Evolutionary conservation across 2,329 filamentous ascomycete genomes (phyloP).

Genomic region (Diaporthe ampelina): DNA sequence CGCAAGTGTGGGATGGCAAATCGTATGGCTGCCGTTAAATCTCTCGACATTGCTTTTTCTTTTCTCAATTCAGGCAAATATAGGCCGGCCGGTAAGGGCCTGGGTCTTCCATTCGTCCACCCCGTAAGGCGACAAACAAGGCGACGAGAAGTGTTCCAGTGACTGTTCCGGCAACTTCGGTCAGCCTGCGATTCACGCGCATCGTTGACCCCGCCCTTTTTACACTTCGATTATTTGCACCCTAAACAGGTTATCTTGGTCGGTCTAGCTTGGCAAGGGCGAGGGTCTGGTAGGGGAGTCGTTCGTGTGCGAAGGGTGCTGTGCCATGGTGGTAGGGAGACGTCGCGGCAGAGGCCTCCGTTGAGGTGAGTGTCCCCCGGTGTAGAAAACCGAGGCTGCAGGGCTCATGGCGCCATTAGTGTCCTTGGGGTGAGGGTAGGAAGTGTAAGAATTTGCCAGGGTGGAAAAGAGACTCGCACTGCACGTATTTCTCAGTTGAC

Average conservation of each 20-base stretch:
- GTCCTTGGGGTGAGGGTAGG: not conserved
- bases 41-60: not conserved
- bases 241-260: not conserved
- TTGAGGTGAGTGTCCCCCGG: not conserved
- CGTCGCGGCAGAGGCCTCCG: conserved; percentile 14
- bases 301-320: conserved; percentile 3
- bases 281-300: not conserved
- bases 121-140: conserved; percentile 20
- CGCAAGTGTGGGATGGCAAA: not conserved
- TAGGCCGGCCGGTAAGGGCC: not conserved
- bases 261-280: conserved; percentile 16
- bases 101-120: not conserved
- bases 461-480: not conserved
- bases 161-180: not conserved
- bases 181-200: conserved; percentile 10
- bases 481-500: not conserved
- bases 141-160: not conserved
- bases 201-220: conserved; percentile 13
- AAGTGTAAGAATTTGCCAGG: not conserved
- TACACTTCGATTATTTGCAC: not conserved
- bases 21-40: not conserved
- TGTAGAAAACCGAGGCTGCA: conserved; percentile 9
- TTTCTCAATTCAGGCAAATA: not conserved
- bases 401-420: not conserved
- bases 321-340: conserved; percentile 23